Evolutionary conservation across 2,329 filamentous ascomycete species (phyloP).

Genomic region (Colletotrichum cordylinicola): DNA sequence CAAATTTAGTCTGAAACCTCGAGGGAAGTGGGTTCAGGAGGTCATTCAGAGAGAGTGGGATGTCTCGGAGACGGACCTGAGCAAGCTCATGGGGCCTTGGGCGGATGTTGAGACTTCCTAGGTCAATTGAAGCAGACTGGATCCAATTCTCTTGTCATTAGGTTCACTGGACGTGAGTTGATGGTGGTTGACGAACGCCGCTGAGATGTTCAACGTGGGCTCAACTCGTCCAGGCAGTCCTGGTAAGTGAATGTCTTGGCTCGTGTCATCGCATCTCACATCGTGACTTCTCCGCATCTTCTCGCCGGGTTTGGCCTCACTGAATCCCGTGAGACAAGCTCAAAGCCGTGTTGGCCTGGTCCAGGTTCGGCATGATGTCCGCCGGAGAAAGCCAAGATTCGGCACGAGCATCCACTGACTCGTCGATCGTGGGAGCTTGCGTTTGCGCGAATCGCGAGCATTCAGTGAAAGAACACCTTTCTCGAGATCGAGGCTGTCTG

Average conservation of each 20-base stretch:
- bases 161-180: neutral
- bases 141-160: neutral
- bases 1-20: slow-evolving; percentile 29
- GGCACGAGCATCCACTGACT: neutral
- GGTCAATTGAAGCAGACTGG: neutral
- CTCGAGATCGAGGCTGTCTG: neutral
- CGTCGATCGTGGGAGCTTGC: neutral
- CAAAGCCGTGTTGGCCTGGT: neutral
- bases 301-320: neutral
- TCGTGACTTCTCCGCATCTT: neutral
- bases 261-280: neutral
- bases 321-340: neutral
- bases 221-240: neutral
- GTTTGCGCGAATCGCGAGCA: neutral
- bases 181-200: neutral
- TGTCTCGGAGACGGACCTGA: slow-evolving; percentile 9
- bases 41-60: slow-evolving; percentile 24
- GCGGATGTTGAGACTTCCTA: neutral
- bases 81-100: slow-evolving; percentile 8
- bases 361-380: neutral
- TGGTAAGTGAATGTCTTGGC: neutral
- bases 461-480: neutral
- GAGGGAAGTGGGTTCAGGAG: slow-evolving; percentile 33
- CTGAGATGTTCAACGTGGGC: neutral
- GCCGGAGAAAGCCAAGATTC: neutral